Base-by-base conservation (phyloP, 1,284 basidiomycete species). In the Naganishia cerealis region DNA sequence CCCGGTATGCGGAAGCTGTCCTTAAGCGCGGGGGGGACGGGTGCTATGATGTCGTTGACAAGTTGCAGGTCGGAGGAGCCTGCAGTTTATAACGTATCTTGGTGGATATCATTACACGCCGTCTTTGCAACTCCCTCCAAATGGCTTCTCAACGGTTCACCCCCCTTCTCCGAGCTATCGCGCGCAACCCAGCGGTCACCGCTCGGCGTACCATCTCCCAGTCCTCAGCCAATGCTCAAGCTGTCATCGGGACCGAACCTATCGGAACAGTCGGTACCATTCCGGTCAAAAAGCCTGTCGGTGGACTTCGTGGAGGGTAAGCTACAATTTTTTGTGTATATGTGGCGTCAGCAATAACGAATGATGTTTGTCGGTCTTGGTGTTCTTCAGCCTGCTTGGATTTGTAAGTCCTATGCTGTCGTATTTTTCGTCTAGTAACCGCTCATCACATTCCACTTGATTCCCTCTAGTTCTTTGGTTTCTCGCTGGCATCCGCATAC, bases 301-400 rank as follows among this genome's bases (percentile, higher is more conserved):
- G 91, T 61, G 91, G 90, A 62, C 88, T 93, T 80, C 87, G 90
- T 71, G 90, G 90, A 80, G 90, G 90, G 90, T 91, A 71, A 79
- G 87, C 79, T 21, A 63, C 38, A 33, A 59, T 39, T 16, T 54
- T 0, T 39, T 42, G 15, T 26, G 9, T 33, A n/a, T 12, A 5
- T 29, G 10, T n/a, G 3, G 33, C n/a, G 6, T 8, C 1, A 26
- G 29, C n/a, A 33, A 15, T 33, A 15, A 50, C 43, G 7, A 2
- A 21, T 24, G 21, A 24, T 21, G 16, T 15, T 38, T 24, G 24
- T 38, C 16, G 12, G 7, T 52, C 4, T 40, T 16, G 33, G n/a
- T 59, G 52, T 36, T 54, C 21, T 46, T 15, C 73, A 94, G 91
- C 59, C 87, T 95, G 67, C 85, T 94, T 36, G 93, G 93, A 0